phyloP scores from a whole-genome alignment of 768 basidiomycete species.

The Boletus patriciae region DNA sequence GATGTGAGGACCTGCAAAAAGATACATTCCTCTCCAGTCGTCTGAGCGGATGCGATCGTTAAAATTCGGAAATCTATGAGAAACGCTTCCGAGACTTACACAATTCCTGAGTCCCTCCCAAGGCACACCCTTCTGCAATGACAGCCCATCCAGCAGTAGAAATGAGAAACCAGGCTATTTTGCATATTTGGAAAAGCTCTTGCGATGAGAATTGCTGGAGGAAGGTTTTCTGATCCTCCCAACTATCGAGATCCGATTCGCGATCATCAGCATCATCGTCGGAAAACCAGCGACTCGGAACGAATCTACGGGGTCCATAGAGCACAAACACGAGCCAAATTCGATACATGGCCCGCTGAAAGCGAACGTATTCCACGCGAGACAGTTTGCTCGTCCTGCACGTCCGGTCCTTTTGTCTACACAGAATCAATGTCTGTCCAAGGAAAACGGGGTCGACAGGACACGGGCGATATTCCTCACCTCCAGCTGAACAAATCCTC shows the following conservation, averaged over 20 bases:
- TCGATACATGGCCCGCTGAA: slow-evolving; percentile 31
- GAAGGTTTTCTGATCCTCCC: not conserved
- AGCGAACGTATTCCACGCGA: slow-evolving; percentile 31
- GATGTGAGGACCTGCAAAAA: slow-evolving; percentile 10
- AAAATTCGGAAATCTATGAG: not conserved
- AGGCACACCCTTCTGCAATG: not conserved
- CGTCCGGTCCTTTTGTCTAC: slow-evolving; percentile 33
- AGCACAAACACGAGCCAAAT: slow-evolving; percentile 24
- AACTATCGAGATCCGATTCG: not conserved
- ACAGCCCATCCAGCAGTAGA: not conserved
- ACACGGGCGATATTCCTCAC: slow-evolving; percentile 25
- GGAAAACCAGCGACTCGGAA: too few species aligned
- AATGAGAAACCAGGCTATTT: not conserved
- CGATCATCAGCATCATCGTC: not conserved
- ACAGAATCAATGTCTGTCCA: not conserved
- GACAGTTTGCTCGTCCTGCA: slow-evolving; percentile 31
- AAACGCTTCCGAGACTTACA: not conserved
- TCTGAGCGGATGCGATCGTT: not conserved
- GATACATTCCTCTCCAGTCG: not conserved
- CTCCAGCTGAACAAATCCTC: slow-evolving; percentile 41
- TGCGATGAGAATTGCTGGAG: slow-evolving; percentile 1
- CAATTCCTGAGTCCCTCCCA: too few species aligned
- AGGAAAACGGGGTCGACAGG: too few species aligned
- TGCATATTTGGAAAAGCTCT: slow-evolving; percentile 4
- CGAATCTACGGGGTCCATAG: slow-evolving; percentile 3